phyloP scores from a whole-genome alignment of 1,284 basidiomycete species.

The Pseudozyma pruni region DNA sequence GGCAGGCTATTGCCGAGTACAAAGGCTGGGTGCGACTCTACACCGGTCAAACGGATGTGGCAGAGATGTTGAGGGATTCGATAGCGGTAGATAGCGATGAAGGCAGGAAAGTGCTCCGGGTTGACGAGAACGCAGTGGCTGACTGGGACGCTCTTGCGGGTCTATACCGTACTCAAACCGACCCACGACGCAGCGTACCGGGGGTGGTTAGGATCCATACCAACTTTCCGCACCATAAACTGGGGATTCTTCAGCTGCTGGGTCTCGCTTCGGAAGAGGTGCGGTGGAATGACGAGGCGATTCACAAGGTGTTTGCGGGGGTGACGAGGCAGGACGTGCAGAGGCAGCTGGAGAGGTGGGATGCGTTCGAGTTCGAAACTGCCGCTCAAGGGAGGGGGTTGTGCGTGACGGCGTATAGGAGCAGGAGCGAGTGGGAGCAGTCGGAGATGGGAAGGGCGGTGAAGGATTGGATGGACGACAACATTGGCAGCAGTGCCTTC shows the following conservation, averaged over 20 bases:
- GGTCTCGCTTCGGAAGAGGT: not conserved
- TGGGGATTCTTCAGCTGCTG: slow-evolving; percentile 35
- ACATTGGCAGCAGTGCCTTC: slow-evolving; percentile 7
- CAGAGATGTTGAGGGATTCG: slow-evolving; percentile 4
- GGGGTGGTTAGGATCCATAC: slow-evolving; percentile 31
- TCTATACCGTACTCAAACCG: slow-evolving; percentile 10
- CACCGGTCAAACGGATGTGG: not conserved
- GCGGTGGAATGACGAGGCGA: slow-evolving; percentile 5
- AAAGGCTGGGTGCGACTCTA: slow-evolving; percentile 16
- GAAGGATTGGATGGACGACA: slow-evolving; percentile 17
- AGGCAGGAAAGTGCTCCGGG: slow-evolving; percentile 3
- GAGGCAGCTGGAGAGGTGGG: slow-evolving; percentile 11
- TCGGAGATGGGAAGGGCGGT: slow-evolving; percentile 23
- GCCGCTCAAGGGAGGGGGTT: slow-evolving; percentile 18
- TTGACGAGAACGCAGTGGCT: slow-evolving; percentile 11
- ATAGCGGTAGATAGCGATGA: not conserved
- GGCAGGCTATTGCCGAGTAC: slow-evolving; percentile 26
- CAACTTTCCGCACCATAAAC: slow-evolving; percentile 43
- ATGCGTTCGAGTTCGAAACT: slow-evolving; percentile 29
- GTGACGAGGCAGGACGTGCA: slow-evolving; percentile 4
- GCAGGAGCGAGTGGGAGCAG: slow-evolving; percentile 9
- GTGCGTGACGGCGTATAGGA: slow-evolving; percentile 36
- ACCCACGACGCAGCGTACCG: not conserved
- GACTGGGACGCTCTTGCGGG: slow-evolving; percentile 37
- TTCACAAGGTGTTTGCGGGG: slow-evolving; percentile 7